phyloP scores from a whole-genome alignment of 805 yeast genomes.

The Yamadazyma ubonensis region DNA sequence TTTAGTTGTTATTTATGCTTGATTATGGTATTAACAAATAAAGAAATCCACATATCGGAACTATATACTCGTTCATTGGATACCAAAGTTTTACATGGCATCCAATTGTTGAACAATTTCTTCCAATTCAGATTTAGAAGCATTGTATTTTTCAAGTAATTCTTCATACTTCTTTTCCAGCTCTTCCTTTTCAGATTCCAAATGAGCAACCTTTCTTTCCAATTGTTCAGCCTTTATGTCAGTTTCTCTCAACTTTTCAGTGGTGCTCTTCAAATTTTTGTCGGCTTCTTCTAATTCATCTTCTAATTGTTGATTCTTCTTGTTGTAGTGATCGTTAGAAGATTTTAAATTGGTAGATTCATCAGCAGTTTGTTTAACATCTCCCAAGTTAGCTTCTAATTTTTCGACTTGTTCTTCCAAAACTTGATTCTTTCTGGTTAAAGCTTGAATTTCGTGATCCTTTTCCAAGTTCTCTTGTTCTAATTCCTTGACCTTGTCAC shows the following conservation, averaged over 20 bases:
- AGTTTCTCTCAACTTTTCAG: slow-evolving; percentile 90
- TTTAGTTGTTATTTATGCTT: slow-evolving; percentile 1
- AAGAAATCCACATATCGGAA: slow-evolving; percentile 2
- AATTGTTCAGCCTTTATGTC: slow-evolving; percentile 95
- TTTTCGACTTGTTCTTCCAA: slow-evolving; percentile 82
- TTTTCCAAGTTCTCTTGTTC: slow-evolving; percentile 91
- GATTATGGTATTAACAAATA: slow-evolving; percentile 6
- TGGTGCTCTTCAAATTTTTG: slow-evolving; percentile 86
- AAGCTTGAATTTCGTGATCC: slow-evolving; percentile 91
- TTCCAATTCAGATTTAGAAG: slow-evolving; percentile 90
- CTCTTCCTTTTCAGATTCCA: slow-evolving; percentile 89
- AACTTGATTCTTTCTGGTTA: slow-evolving; percentile 87
- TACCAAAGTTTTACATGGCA: slow-evolving; percentile 42
- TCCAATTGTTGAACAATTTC: slow-evolving; percentile 96
- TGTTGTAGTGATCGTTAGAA: slow-evolving; percentile 85
- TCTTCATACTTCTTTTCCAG: slow-evolving; percentile 91
- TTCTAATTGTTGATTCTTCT: slow-evolving; percentile 86
- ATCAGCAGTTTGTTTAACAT: slow-evolving; percentile 82
- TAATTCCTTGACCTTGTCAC: slow-evolving; percentile 76
- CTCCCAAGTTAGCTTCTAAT: slow-evolving; percentile 69
- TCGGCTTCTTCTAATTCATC: slow-evolving; percentile 90
- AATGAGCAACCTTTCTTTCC: slow-evolving; percentile 88
- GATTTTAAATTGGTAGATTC: slow-evolving; percentile 87
- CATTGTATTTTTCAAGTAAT: slow-evolving; percentile 72
- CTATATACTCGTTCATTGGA: slow-evolving; percentile 1